These are phyloP conservation scores for Colletotrichum kahawae DNA, from an alignment of 2,329 filamentous ascomycete species.

Conservation along the genomic window DNA sequence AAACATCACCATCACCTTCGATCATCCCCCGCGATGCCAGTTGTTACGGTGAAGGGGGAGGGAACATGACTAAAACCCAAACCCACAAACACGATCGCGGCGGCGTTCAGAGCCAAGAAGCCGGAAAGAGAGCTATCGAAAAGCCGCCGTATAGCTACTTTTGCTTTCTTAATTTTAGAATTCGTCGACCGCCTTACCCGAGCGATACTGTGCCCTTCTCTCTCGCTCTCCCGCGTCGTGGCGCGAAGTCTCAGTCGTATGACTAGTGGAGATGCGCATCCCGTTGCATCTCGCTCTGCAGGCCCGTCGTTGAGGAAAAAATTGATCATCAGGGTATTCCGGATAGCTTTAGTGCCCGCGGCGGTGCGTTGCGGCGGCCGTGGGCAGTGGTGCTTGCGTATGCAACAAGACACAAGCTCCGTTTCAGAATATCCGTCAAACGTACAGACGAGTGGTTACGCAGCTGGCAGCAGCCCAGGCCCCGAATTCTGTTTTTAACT, in stretches of 20 bases:
- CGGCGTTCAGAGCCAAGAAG: not conserved
- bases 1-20: not conserved
- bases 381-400: not conserved
- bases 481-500: constrained; percentile 4
- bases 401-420: constrained; percentile 14
- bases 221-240: not conserved
- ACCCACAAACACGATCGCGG: not conserved
- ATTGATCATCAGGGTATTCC: constrained; percentile 7
- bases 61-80: not conserved
- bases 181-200: constrained; percentile 1
- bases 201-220: not conserved
- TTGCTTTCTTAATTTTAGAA: not conserved
- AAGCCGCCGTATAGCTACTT: not conserved
- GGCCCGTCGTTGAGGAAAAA: not conserved
- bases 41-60: not conserved
- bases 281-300: not conserved
- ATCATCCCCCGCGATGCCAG: not conserved
- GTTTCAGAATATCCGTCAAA: constrained; percentile 22
- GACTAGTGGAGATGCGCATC: constrained; percentile 1
- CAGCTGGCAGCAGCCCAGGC: not conserved
- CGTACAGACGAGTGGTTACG: constrained; percentile 5
- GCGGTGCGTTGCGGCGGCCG: not conserved
- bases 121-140: not conserved
- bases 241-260: constrained; percentile 13
- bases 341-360: not conserved